Evolutionary conservation across 2,329 filamentous ascomycete species (phyloP), one percentile per base, ranked within the genome.

Genomic region (Aspergillus jensenii): DNA sequence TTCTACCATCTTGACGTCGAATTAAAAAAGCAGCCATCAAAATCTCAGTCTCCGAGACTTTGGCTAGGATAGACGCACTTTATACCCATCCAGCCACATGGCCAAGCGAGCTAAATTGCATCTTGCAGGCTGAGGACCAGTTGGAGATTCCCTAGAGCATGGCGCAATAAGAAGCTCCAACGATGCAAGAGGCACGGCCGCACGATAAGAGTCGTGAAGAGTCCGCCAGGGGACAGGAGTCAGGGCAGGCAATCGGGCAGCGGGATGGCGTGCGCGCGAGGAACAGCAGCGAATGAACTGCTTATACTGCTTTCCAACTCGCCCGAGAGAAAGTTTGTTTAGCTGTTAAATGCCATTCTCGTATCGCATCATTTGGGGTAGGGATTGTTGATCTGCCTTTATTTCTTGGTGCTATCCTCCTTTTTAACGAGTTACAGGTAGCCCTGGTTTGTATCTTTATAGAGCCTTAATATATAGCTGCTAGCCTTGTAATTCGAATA

Each of bases 211-310:
- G n/a, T 9, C 12, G 27, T 33, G 33, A 54, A 54, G 46, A 48
- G n/a, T 3, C 21, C 21, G 21, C 4, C 21, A 21, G 21, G 21
- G 21, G 21, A 21, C 21, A 4, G 21, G 21, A 21, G 21, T 4
- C 21, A 33, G 5, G 49, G 47, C 17, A 51, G 53, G 59, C 55
- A 57, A 61, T 61, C 31, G 17, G n/a, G 35, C 44, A 27, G 43
- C 52, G 49, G 52, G 52, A 59, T 61, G 59, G 41, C 59, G 59
- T 61, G 59, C 59, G 59, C 35, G 35, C 35, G 14, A 37, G 35
- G 12, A 6, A 14, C 35, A 37, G 14, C 35, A 37, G 15, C 35
- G 35, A 37, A 37, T 37, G 35, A 37, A 37, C 4, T 37, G 35
- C 35, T 6, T n/a, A 37, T 37, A 37, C 15, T 15, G 5, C 7